Conservation (phyloP, 768 basidiomycete species). For the Auriscalpium orientale region DNA sequence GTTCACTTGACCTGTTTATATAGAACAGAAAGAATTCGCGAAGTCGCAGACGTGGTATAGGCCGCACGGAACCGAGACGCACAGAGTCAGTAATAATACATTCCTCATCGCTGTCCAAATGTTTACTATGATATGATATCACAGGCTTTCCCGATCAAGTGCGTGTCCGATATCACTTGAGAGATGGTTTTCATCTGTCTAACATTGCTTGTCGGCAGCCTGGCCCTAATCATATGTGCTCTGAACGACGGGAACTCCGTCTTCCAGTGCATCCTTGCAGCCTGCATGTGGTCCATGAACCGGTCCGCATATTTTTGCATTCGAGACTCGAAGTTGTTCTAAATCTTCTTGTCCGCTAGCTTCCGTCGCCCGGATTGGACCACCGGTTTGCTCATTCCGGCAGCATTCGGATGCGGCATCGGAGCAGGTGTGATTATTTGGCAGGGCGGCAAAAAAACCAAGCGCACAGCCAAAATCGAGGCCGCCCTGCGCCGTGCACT, state of each 20-base stretch:
- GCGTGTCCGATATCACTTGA: constrained; percentile 13
- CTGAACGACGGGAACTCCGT: constrained; percentile 71
- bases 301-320: constrained; percentile 30
- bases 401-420: constrained; percentile 73
- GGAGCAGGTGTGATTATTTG: constrained; percentile 66
- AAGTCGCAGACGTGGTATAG: constrained; percentile 80
- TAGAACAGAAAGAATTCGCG: constrained; percentile 64
- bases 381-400: constrained; percentile 62
- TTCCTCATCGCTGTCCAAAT: constrained; percentile 1
- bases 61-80: constrained; percentile 78
- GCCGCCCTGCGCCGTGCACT: constrained; percentile 45
- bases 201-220: constrained; percentile 27
- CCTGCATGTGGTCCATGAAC: constrained; percentile 76
- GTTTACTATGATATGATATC: constrained; percentile 30
- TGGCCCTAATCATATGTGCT: constrained; percentile 66
- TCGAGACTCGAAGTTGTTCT: not conserved
- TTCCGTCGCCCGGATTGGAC: constrained; percentile 65
- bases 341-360: constrained; percentile 19
- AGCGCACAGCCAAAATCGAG: constrained; percentile 57
- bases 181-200: not conserved
- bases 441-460: constrained; percentile 62
- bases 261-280: constrained; percentile 71
- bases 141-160: constrained; percentile 68
- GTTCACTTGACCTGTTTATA: constrained; percentile 2
- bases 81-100: constrained; percentile 38